These are phyloP conservation scores for Solanum piurae DNA, from an alignment of 257 asterid species.

Conservation along the genomic window DNA sequence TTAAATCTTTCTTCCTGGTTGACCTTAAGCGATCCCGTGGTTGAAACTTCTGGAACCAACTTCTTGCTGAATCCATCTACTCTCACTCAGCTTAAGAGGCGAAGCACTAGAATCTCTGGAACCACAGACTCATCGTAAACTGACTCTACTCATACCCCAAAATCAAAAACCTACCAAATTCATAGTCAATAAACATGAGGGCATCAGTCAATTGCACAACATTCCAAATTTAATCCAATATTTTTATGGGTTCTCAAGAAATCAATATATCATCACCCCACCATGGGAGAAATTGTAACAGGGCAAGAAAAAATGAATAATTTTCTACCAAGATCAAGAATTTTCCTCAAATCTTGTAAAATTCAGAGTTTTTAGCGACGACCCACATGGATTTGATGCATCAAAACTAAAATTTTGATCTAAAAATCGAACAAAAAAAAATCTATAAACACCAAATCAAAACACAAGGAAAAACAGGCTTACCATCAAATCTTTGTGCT, in stretches of 20 bases:
- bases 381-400: slow-evolving; percentile 14
- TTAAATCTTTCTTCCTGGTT: slow-evolving; percentile 48
- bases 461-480: slow-evolving; percentile 1
- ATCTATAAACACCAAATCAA: neutral
- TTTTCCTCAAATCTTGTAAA: neutral
- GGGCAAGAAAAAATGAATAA: neutral
- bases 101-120: slow-evolving; percentile 3
- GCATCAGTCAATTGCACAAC: neutral
- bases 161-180: slow-evolving; percentile 13
- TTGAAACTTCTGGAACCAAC: slow-evolving; percentile 82
- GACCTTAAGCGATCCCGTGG: slow-evolving; percentile 70
- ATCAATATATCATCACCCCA: neutral
- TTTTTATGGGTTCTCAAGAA: neutral
- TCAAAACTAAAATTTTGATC: neutral
- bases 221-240: neutral
- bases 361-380: slow-evolving; percentile 7
- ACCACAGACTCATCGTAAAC: slow-evolving; percentile 27
- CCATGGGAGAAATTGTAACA: neutral
- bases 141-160: slow-evolving; percentile 17
- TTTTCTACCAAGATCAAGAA: neutral
- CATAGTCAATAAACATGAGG: neutral
- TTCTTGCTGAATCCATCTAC: slow-evolving; percentile 77
- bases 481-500: slow-evolving; percentile 45
- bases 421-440: neutral
- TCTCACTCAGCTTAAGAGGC: slow-evolving; percentile 27